Conservation (phyloP, 164 flowering plant genomes). For the Nelumbo lutea region DNA sequence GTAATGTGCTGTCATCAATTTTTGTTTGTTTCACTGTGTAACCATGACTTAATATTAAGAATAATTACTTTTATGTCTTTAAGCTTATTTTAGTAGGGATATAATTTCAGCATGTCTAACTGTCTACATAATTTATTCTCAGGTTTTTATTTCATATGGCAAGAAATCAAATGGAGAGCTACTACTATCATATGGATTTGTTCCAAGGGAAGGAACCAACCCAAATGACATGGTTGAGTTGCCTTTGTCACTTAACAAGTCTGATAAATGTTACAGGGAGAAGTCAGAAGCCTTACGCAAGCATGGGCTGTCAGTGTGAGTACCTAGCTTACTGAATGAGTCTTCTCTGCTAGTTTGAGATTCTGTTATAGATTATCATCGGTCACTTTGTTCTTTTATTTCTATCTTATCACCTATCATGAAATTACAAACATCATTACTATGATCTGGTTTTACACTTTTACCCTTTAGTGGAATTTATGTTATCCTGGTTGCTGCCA, state of each 20-base stretch:
- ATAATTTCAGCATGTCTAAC: neutral
- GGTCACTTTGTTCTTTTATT: neutral
- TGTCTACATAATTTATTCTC: constrained; percentile 13
- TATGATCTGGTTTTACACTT: too few relatives aligned
- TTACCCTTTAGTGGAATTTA: neutral
- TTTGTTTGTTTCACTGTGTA: too few relatives aligned
- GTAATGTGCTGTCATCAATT: too few relatives aligned
- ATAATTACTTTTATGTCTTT: neutral
- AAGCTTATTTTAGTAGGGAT: neutral
- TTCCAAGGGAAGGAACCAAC: constrained; percentile 86
- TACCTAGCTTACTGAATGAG: neutral
- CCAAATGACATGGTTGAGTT: constrained; percentile 89
- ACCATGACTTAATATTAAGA: too few relatives aligned
- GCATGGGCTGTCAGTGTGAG: constrained; percentile 74
- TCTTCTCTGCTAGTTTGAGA: neutral
- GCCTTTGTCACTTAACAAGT: constrained; percentile 56
- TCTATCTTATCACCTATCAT: neutral
- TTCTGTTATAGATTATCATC: neutral
- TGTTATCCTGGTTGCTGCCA: neutral
- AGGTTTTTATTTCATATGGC: constrained; percentile 98
- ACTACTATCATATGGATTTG: constrained; percentile 93
- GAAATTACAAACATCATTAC: neutral
- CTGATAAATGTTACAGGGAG: constrained; percentile 71
- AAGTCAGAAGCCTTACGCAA: constrained; percentile 68
- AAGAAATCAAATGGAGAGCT: constrained; percentile 95